These are phyloP conservation scores for Dioscorea alata DNA, from an alignment of 106 monocot species.

Conservation along the genomic window DNA sequence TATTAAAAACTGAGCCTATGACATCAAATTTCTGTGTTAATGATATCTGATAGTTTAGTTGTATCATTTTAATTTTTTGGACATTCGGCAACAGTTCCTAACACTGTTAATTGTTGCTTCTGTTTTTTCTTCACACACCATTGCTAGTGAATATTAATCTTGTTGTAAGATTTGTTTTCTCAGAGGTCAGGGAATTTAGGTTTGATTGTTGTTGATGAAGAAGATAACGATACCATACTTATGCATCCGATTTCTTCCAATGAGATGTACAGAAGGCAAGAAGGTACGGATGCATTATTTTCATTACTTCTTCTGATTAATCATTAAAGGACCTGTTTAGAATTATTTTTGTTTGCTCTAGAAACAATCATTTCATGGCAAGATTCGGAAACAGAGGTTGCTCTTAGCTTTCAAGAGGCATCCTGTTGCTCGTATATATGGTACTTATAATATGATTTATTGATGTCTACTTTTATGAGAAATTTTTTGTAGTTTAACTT, in stretches of 20 bases:
- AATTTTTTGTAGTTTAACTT: not conserved
- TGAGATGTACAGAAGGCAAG: slow-evolving; percentile 89
- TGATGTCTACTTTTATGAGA: not conserved
- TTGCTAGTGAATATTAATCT: not conserved
- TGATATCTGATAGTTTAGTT: not conserved
- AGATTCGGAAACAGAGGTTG: slow-evolving; percentile 80
- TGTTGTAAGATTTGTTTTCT: not conserved
- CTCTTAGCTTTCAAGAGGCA: slow-evolving; percentile 95
- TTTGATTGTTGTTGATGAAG: slow-evolving; percentile 88
- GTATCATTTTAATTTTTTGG: not conserved
- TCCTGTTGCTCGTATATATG: slow-evolving; percentile 93
- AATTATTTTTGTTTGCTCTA: slow-evolving; percentile 17
- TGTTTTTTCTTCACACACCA: not conserved
- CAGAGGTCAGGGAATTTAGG: slow-evolving; percentile 84
- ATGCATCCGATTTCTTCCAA: slow-evolving; percentile 73
- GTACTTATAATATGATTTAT: slow-evolving; percentile 20
- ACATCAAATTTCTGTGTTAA: too few species aligned
- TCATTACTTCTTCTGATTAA: not conserved
- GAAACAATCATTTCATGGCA: slow-evolving; percentile 98
- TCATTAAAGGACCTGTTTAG: not conserved
- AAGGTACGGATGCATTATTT: slow-evolving; percentile 37
- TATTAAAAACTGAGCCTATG: too few species aligned
- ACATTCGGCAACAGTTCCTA: not conserved
- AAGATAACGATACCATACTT: slow-evolving; percentile 77
- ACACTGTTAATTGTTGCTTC: not conserved